These are phyloP conservation scores for Halophytophthora polymorphica DNA, from an alignment of 352 stramenopile species.

Conservation along the genomic window DNA sequence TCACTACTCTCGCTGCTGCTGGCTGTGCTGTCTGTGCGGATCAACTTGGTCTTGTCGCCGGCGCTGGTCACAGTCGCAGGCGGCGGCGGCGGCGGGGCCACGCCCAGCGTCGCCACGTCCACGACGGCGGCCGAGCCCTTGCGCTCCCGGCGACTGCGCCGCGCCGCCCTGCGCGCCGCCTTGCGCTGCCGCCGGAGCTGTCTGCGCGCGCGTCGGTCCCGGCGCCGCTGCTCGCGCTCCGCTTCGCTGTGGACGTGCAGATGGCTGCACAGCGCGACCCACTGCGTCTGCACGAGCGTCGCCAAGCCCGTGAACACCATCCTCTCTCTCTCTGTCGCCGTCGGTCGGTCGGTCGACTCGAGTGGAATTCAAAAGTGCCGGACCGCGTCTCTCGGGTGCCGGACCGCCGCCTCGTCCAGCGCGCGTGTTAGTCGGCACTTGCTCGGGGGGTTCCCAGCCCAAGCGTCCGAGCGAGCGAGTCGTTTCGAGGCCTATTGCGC, in stretches of 20 bases:
- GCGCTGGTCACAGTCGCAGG: conserved; percentile 11
- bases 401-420: no score
- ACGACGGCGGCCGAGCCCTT: conserved; percentile 19
- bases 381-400: no score
- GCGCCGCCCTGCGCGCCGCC: conserved; percentile 18
- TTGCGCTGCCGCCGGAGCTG: conserved; percentile 35
- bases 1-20: conserved; percentile 1
- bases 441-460: no score
- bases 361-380: no score
- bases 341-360: no score
- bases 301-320: conserved; percentile 44
- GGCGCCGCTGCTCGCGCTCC: conserved; percentile 21
- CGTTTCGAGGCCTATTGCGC: no score
- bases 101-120: conserved; percentile 16
- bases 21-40: no score
- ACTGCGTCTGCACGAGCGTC: conserved; percentile 29
- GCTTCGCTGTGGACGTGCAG: conserved; percentile 22
- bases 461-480: no score
- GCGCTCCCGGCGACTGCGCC: conserved; percentile 25
- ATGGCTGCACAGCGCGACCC: conserved; percentile 23
- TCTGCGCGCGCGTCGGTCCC: conserved; percentile 25
- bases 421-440: no score
- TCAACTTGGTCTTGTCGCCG: no score
- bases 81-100: conserved; percentile 12
- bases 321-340: no score